Conservation (phyloP, 345 rosid species). For the Boechera stricta region DNA sequence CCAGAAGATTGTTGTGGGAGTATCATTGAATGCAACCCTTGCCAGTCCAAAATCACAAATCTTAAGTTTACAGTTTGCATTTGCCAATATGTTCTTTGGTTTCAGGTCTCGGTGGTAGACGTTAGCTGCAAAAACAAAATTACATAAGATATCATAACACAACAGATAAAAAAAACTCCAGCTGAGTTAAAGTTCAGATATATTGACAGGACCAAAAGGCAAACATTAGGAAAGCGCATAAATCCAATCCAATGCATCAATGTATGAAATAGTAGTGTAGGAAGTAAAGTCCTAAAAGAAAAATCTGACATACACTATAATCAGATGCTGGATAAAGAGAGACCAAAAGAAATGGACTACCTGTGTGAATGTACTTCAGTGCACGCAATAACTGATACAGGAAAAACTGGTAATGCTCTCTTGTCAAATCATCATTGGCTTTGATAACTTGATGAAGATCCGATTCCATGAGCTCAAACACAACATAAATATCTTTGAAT, state of each 20-base stretch:
- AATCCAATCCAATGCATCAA: conserved; percentile 5
- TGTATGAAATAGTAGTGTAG: not conserved
- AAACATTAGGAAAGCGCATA: conserved; percentile 15
- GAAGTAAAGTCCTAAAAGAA: conserved; percentile 10
- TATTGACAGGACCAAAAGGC: conserved; percentile 21
- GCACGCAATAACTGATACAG: conserved; percentile 94
- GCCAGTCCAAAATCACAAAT: conserved; percentile 97
- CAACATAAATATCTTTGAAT: conserved; percentile 94
- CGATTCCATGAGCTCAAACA: conserved; percentile 96
- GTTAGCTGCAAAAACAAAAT: conserved; percentile 68
- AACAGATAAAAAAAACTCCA: not conserved
- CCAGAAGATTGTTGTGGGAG: conserved; percentile 90
- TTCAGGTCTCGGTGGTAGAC: conserved; percentile 95
- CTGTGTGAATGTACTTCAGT: conserved; percentile 90
- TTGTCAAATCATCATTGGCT: conserved; percentile 94
- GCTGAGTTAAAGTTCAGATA: conserved; percentile 1
- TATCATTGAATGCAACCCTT: conserved; percentile 92
- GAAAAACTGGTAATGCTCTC: conserved; percentile 95
- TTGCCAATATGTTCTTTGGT: conserved; percentile 96
- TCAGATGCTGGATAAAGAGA: not conserved
- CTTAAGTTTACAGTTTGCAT: conserved; percentile 97
- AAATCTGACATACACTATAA: not conserved
- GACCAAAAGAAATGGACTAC: conserved; percentile 45
- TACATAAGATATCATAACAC: conserved; percentile 19
- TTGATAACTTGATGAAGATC: conserved; percentile 97